Conservation (phyloP, 2,329 filamentous ascomycete genomes). For the Rutstroemia sp. region DNA sequence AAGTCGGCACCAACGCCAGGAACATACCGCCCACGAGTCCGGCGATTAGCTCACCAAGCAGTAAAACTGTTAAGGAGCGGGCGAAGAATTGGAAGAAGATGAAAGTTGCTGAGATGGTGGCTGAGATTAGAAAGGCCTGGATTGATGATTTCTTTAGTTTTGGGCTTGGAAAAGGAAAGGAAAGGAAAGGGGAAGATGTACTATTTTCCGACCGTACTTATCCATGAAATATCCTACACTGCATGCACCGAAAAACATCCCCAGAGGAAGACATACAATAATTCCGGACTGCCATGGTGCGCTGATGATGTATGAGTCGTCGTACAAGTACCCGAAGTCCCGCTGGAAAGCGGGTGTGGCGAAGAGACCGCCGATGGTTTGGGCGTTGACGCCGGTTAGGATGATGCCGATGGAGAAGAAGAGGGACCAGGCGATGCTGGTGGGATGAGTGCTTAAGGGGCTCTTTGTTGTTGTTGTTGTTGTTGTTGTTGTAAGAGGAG, state of each 20-base stretch:
- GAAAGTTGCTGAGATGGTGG: slow-evolving; percentile 10
- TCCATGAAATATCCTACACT: slow-evolving; percentile 35
- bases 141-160: too few relatives aligned
- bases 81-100: slow-evolving; percentile 22
- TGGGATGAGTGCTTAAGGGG: slow-evolving; percentile 16
- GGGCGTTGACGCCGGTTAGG: slow-evolving; percentile 23
- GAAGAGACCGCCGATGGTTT: slow-evolving; percentile 20
- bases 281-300: slow-evolving; percentile 24
- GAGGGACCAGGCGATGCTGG: slow-evolving; percentile 19
- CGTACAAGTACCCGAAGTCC: slow-evolving; percentile 15
- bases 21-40: slow-evolving; percentile 43
- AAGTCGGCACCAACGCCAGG: slow-evolving; percentile 33
- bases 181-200: neutral
- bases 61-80: slow-evolving; percentile 8
- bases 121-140: slow-evolving; percentile 15
- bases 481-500: too few relatives aligned
- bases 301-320: slow-evolving; percentile 18
- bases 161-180: too few relatives aligned
- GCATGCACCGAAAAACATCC: slow-evolving; percentile 34
- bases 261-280: slow-evolving; percentile 22
- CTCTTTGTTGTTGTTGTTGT: neutral
- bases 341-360: slow-evolving; percentile 21
- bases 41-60: slow-evolving; percentile 26
- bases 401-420: slow-evolving; percentile 23
- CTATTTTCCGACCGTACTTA: slow-evolving; percentile 16